These are phyloP conservation scores for Lithocarpus polystachyus DNA, from an alignment of 306 rosid genomes.

Conservation along the genomic window DNA sequence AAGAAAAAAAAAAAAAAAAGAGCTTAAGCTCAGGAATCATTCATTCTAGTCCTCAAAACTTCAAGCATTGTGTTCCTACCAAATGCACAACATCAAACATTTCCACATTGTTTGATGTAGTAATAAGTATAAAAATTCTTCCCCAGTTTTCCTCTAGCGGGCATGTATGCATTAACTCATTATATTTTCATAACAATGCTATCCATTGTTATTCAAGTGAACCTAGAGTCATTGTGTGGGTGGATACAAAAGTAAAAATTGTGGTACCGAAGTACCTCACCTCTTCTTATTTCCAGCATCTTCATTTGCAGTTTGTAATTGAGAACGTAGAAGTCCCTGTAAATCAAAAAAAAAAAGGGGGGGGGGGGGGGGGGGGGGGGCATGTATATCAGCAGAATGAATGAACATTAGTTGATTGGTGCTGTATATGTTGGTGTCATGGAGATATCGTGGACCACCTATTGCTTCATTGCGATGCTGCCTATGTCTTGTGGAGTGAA, in stretches of 20 bases:
- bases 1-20: too few relatives aligned
- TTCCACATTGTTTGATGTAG: too few relatives aligned
- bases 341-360: constrained; percentile 7
- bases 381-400: too few relatives aligned
- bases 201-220: not conserved
- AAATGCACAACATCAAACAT: too few relatives aligned
- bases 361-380: not conserved
- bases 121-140: not conserved
- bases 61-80: too few relatives aligned
- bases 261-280: constrained; percentile 30
- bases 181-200: not conserved
- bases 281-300: constrained; percentile 74
- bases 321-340: constrained; percentile 85
- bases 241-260: not conserved
- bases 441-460: too few relatives aligned
- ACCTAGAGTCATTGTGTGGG: not conserved
- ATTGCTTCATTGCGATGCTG: too few relatives aligned
- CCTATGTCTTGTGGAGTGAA: too few relatives aligned
- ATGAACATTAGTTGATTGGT: too few relatives aligned
- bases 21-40: too few relatives aligned
- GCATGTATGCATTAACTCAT: not conserved
- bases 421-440: too few relatives aligned
- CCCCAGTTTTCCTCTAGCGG: not conserved
- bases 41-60: too few relatives aligned
- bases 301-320: constrained; percentile 76